These are phyloP conservation scores for Oryza rufipogon DNA, from an alignment of 176 grass and related monocot species.

Conservation along the genomic window DNA sequence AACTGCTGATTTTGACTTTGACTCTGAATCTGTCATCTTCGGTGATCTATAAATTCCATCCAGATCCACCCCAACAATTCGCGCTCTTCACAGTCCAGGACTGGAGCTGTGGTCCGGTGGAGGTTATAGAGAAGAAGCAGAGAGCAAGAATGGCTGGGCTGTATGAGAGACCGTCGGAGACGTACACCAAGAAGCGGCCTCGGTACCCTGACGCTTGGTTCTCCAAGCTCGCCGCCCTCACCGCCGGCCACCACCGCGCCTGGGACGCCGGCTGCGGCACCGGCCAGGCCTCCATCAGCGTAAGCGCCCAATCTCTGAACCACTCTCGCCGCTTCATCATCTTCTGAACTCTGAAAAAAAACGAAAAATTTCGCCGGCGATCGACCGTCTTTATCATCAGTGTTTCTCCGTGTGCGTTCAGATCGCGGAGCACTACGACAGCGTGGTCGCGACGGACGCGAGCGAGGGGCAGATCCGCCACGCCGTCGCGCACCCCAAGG, in stretches of 20 bases:
- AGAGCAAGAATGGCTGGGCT: slow-evolving; percentile 49
- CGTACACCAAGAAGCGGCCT: slow-evolving; percentile 57
- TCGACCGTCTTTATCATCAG: neutral
- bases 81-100: neutral
- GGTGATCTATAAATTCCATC: slow-evolving; percentile 38
- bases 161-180: slow-evolving; percentile 47
- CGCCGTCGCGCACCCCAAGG: slow-evolving; percentile 47
- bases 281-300: slow-evolving; percentile 58
- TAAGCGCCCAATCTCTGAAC: slow-evolving; percentile 22
- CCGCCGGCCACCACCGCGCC: slow-evolving; percentile 47
- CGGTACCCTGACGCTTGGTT: slow-evolving; percentile 67
- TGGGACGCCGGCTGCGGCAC: slow-evolving; percentile 71
- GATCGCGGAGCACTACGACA: slow-evolving; percentile 70
- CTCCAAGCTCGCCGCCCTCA: slow-evolving; percentile 54
- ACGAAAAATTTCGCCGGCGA: neutral
- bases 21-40: neutral
- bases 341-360: neutral
- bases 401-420: neutral
- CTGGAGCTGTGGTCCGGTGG: neutral
- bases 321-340: neutral
- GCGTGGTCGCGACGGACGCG: slow-evolving; percentile 70
- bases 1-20: slow-evolving; percentile 5
- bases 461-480: slow-evolving; percentile 58
- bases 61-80: slow-evolving; percentile 31
- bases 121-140: neutral